Evolutionary conservation across 345 rosid genomes (phyloP).

Genomic region (Gossypium raimondii): DNA sequence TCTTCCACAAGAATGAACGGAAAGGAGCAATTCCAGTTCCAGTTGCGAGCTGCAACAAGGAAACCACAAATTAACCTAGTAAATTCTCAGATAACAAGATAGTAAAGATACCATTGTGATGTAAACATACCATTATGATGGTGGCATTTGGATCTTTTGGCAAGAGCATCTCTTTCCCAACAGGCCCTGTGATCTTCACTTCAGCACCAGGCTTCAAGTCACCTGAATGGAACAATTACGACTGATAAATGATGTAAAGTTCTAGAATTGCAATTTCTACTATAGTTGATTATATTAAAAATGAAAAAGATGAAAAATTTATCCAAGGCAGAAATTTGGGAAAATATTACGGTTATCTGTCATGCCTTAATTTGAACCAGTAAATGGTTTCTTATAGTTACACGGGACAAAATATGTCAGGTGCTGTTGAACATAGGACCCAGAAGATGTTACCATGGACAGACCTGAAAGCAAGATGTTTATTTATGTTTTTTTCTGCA

Average conservation of each 20-base stretch:
- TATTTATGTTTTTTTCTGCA: background rate
- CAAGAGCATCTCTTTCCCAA: constrained; percentile 95
- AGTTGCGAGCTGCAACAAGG: constrained; percentile 61
- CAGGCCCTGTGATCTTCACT: constrained; percentile 80
- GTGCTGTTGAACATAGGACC: background rate
- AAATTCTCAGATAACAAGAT: background rate
- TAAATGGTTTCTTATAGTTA: background rate
- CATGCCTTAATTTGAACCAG: background rate
- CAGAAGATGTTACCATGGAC: too few species aligned
- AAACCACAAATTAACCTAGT: background rate
- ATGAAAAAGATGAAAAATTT: background rate
- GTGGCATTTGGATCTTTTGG: constrained; percentile 97
- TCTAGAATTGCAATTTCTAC: background rate
- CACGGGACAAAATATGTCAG: background rate
- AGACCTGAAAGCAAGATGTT: background rate
- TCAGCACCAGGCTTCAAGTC: constrained; percentile 76
- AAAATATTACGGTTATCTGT: background rate
- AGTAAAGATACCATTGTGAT: background rate
- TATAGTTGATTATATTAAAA: background rate
- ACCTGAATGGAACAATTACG: constrained; percentile 35
- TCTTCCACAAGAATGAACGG: constrained; percentile 81
- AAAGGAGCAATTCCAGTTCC: constrained; percentile 96
- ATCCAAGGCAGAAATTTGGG: background rate
- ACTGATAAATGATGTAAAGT: background rate
- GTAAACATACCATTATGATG: constrained; percentile 52